Base-by-base conservation (phyloP, 257 asterid species). In the Rehmannia glutinosa region DNA sequence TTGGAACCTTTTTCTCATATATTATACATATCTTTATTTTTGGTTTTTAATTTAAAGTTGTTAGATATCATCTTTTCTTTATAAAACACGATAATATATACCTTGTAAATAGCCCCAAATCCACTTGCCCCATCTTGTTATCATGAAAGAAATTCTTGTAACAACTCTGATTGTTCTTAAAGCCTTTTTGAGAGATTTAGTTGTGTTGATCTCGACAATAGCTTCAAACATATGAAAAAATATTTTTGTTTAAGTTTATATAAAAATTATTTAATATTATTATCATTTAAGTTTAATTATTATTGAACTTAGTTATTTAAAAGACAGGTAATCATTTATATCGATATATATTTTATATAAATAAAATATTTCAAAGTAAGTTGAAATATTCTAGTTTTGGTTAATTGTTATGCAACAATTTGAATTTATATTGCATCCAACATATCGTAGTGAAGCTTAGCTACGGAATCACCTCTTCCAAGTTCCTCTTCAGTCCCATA, bases 401-500 rank as follows among this genome's bases (percentile, higher is more conserved):
- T n/a, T n/a, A n/a, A n/a, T n/a, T n/a, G n/a, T 38, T 16, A n/a
- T 20, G 46, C 30, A 30, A 20, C n/a, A n/a, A n/a, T n/a, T n/a
- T n/a, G 59, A n/a, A 51, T 55, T 25, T 86, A 39, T 85, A 92
- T 94, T 86, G 98, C 98, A 78, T 93, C 98, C 3, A 97, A 87
- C 98, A 93, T 87, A 61, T 93, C 98, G 33, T 88, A 84, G 68
- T 93, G 98, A 46, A 93, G 98, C 81, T 85, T 93, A 59, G 98
- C 90, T 19, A 93, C 97, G 5, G 98, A 93, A 79, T 93, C 98
- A 13, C 98, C 98, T 80, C 98, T 85, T 62, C 96, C 96, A 24
- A 93, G 96, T 71, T 93, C 98, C 64, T 85, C 78, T 0, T 9
- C 38, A 13, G 73, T 13, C 20, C 98, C 98, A 73, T 93, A 90